Percentiles rank a stretch among this genome's conserved stretches.
These are phyloP conservation scores for Annona cherimola DNA, from an alignment of 164 flowering plant genomes.

Conservation along the genomic window DNA sequence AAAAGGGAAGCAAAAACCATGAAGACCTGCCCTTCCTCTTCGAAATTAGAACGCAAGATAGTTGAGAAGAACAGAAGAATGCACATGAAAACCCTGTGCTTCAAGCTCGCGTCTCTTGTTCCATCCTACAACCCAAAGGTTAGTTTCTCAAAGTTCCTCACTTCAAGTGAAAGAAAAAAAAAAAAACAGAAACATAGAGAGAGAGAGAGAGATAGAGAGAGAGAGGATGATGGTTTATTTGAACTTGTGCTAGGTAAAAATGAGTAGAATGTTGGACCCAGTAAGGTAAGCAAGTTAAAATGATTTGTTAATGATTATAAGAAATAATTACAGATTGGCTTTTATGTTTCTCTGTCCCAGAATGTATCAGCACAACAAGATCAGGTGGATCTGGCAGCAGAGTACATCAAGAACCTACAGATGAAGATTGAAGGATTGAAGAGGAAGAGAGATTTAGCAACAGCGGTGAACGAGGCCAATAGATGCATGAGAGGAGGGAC, in stretches of 20 bases:
- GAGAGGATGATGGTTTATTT: no score
- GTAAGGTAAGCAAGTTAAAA: no score
- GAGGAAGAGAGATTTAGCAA: conserved; percentile 23
- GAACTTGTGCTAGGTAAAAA: no score
- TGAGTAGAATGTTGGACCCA: no score
- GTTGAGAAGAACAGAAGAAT: conserved; percentile 42
- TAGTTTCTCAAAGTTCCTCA: not conserved
- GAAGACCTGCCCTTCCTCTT: conserved; percentile 7
- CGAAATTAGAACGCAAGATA: conserved; percentile 35
- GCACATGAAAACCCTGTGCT: conserved; percentile 40
- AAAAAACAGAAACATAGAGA: no score
- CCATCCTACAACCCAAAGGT: conserved; percentile 35
- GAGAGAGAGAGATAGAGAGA: no score
- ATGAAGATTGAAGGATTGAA: conserved; percentile 34
- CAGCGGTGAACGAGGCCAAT: not conserved
- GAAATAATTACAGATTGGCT: not conserved
- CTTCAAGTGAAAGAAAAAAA: no score
- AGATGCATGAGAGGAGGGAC: not conserved
- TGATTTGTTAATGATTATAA: not conserved
- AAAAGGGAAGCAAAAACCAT: not conserved
- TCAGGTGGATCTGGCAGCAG: conserved; percentile 28
- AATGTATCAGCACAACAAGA: conserved; percentile 28
- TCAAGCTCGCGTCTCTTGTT: conserved; percentile 38
- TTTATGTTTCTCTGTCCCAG: conserved; percentile 8
- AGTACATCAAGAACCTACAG: conserved; percentile 28